Evolutionary conservation across 371 early-diverging fungal species (phyloP).

Genomic region (Rhizopus sp.): DNA sequence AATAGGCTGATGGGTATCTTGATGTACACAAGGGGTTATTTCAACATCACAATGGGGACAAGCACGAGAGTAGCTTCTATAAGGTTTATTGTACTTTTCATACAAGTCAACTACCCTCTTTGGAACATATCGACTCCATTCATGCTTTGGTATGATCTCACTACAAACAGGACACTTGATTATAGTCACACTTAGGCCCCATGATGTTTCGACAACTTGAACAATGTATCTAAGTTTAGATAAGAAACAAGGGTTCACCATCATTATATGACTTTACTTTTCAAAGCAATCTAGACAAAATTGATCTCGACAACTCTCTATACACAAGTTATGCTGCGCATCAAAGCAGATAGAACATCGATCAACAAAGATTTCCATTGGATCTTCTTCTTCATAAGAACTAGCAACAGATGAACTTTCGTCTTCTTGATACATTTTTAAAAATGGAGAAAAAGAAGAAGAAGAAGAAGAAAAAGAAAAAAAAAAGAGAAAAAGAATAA

Average conservation of each 20-base stretch:
- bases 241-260: constrained; percentile 3
- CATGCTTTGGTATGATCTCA: constrained; percentile 45
- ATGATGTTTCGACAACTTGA: constrained; percentile 58
- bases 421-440: constrained; percentile 22
- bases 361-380: constrained; percentile 55
- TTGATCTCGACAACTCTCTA: constrained; percentile 57
- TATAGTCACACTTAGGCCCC: constrained; percentile 61
- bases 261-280: constrained; percentile 45
- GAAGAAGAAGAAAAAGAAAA: too few species aligned
- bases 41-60: constrained; percentile 55
- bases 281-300: constrained; percentile 59
- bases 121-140: constrained; percentile 51
- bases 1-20: background rate
- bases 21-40: constrained; percentile 28
- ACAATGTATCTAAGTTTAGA: constrained; percentile 44
- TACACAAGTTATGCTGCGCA: constrained; percentile 53
- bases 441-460: background rate
- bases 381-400: constrained; percentile 28
- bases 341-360: constrained; percentile 67
- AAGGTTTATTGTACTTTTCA: constrained; percentile 57
- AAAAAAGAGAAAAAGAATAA: constrained; percentile 3
- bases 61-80: constrained; percentile 50
- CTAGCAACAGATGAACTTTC: constrained; percentile 16
- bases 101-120: constrained; percentile 35
- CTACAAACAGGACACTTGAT: constrained; percentile 61